Evolutionary conservation across 176 grass and related monocot species (phyloP).

Genomic region (Zoysia pacifica): DNA sequence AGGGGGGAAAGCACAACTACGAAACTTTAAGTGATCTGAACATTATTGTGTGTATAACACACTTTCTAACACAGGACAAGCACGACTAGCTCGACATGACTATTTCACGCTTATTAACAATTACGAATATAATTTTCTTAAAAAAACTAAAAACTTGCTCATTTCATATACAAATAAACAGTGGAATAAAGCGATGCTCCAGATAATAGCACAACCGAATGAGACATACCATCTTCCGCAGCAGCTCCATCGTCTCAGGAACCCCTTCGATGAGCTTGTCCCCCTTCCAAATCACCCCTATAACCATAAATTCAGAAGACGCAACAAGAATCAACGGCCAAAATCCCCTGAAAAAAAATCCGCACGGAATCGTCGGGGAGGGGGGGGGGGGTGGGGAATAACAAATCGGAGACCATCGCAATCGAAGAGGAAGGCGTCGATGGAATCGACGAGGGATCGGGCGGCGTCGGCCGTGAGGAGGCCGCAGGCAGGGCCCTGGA

Average conservation of each 20-base stretch:
- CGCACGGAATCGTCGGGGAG: background rate
- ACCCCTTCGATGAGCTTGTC: constrained; percentile 86
- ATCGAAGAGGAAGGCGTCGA: constrained; percentile 92
- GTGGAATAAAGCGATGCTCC: background rate
- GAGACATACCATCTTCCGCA: constrained; percentile 67
- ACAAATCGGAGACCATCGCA: constrained; percentile 63
- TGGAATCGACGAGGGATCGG: constrained; percentile 65
- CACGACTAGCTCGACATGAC: background rate
- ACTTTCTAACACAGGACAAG: background rate
- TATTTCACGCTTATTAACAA: background rate
- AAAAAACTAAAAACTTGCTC: background rate
- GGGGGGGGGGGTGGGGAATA: background rate
- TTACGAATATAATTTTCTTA: background rate
- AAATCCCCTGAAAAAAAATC: background rate
- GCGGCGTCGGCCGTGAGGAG: constrained; percentile 58
- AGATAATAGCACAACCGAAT: background rate
- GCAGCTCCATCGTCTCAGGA: constrained; percentile 54
- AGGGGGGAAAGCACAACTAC: background rate
- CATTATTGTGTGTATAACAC: background rate
- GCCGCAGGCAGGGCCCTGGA: constrained; percentile 4
- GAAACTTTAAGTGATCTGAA: background rate
- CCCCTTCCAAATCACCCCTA: constrained; percentile 97
- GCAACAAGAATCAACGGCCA: background rate
- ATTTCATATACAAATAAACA: background rate
- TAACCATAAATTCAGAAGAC: constrained; percentile 16